Base-by-base conservation (phyloP, 371 early-diverging fungal species). In the Mucor indicus region DNA sequence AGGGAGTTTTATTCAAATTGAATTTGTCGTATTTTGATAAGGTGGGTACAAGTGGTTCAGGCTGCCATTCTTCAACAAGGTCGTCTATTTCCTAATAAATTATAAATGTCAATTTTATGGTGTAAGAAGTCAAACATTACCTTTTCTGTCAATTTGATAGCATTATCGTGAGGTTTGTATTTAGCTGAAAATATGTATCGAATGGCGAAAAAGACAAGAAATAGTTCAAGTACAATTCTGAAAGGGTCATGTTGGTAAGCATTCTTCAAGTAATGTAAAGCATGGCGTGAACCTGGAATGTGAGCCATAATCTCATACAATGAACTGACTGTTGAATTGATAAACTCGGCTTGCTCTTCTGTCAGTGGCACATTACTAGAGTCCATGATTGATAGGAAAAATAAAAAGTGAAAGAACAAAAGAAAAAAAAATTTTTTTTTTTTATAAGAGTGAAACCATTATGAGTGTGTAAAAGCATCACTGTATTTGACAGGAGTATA, bases 201-300 rank as follows among this genome's bases (percentile, higher is more conserved):
- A 57, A 93, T 70, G 49, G 93, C 91, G 60, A 93, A 96, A 47
- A 90, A 76, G 27, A 96, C 83, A 33, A 98, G 66, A 32, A 87
- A 77, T 7, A 89, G 67, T 57, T 97, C 98, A 19, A 98, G 80
- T 35, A 89, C 72, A 25, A 92, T 85, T 49, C 96, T 87, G 67
- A 92, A 86, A 3, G 97, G 98, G 67, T 98, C 98, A 70, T 98
- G 83, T 74, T 96, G 95, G 79, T 98, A 92, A 32, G 92, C 91
- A 59, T 84, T 90, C 62, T 88, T 85, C 55, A 96, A 75, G 69
- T 98, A 98, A 55, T 79, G 70, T 50, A 86, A 69, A 12, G 84
- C 80, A 42, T 92, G 80, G 40, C 73, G 73, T 7, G 88, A 85
- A 1, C 93, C 92, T 5, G 95, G 95, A 55, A 92, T 71, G 15